A percentile compares a stretch with the other conserved stretches of the same genome.
phyloP scores from a whole-genome alignment of 257 asterid species.

The Parsonsia alboflavescens region DNA sequence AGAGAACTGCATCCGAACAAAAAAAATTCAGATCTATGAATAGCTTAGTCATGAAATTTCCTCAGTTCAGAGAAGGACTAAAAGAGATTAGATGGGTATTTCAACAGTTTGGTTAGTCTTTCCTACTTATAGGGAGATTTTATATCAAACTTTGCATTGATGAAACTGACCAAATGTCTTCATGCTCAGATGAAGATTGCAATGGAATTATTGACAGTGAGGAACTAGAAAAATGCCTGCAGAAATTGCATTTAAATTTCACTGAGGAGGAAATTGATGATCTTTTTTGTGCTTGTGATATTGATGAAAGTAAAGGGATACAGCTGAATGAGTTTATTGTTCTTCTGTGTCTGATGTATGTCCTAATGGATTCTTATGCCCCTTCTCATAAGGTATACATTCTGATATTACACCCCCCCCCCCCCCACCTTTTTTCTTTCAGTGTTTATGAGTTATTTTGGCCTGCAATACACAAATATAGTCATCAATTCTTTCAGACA shows the following conservation, averaged over 20 bases:
- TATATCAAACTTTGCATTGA: neutral
- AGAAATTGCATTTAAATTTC: constrained; percentile 29
- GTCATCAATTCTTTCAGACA: constrained; percentile 24
- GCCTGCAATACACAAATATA: neutral
- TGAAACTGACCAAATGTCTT: constrained; percentile 2
- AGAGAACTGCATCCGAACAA: constrained; percentile 19
- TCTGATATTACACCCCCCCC: neutral
- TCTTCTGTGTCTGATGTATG: constrained; percentile 40
- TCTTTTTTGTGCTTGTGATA: constrained; percentile 39
- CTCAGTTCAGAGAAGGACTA: constrained; percentile 41
- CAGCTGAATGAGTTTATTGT: constrained; percentile 50
- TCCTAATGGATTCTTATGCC: constrained; percentile 28
- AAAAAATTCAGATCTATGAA: constrained; percentile 38
- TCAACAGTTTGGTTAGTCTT: constrained; percentile 36
- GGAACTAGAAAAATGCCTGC: constrained; percentile 42
- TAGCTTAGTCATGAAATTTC: constrained; percentile 45
- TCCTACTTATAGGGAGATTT: neutral
- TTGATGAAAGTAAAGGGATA: constrained; percentile 40
- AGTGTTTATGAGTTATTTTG: neutral
- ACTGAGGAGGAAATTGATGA: constrained; percentile 39
- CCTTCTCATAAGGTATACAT: constrained; percentile 25
- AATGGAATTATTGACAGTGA: constrained; percentile 40
- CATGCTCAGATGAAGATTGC: constrained; percentile 36
- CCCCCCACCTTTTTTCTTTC: neutral
- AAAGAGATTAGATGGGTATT: constrained; percentile 35